Percentiles rank a stretch among this genome's conserved stretches.
These are phyloP conservation scores for Acanthamoeba castellanii DNA, from an alignment of 208 protist genomes.

Conservation along the genomic window DNA sequence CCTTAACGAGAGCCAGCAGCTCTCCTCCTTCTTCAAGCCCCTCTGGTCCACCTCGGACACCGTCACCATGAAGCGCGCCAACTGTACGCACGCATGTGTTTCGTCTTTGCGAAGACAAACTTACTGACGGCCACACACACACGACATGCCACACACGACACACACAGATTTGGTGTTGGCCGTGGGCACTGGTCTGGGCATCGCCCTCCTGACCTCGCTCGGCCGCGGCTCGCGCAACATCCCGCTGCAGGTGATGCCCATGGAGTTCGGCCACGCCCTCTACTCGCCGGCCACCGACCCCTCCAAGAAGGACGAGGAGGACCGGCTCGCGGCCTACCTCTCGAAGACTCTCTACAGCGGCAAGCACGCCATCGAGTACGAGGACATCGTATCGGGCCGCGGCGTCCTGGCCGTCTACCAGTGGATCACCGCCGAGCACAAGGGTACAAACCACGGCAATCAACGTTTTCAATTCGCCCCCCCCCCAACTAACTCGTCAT, in stretches of 20 bases:
- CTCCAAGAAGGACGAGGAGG: constrained; percentile 6
- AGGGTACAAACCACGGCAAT: neutral
- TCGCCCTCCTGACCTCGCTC: constrained; percentile 28
- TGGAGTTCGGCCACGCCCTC: constrained; percentile 46
- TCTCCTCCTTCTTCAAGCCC: constrained; percentile 43
- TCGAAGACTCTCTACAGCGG: neutral
- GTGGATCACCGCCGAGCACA: constrained; percentile 12
- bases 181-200: constrained; percentile 38
- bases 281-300: neutral
- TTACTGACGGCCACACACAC: neutral
- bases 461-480: neutral
- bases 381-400: constrained; percentile 52
- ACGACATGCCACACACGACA: neutral
- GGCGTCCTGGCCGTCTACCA: constrained; percentile 58
- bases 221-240: neutral
- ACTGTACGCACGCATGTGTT: constrained; percentile 22
- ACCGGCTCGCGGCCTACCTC: constrained; percentile 7
- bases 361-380: constrained; percentile 73
- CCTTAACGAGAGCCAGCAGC: neutral
- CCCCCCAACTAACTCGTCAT: neutral
- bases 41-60: neutral
- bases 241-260: constrained; percentile 57
- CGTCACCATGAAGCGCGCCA: neutral
- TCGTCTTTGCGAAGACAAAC: neutral
- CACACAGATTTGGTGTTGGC: constrained; percentile 41